Evolutionary conservation across 2,329 filamentous ascomycete genomes (phyloP), one percentile per base, ranked within the genome.

Genomic region (Paracamarosporium sp.): DNA sequence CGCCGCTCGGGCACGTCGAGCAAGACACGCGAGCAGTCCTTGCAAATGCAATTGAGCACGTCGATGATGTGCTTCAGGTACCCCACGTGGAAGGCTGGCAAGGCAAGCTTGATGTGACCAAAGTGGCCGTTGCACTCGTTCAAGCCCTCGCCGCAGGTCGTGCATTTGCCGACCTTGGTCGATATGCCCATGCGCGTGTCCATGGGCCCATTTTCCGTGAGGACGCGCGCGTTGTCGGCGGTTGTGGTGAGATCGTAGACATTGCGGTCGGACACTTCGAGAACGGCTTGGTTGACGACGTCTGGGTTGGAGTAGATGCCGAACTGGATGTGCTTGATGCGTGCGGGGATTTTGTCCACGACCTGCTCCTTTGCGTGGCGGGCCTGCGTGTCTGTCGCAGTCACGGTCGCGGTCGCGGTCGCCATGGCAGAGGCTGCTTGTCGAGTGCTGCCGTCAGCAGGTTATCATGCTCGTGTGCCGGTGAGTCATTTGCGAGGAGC

Each of bases 1-100:
- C 91, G 88, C 64, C 92, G 88, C 68, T 96, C 92, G 20, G 86
- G 81, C 73, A 97, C 93, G 35, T 90, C 87, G 24, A 99, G 85
- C 54, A 99, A 80, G 6, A 98, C 90, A 60, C 86, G 86, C 24
- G 92, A 91, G 74, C 95, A 99, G 72, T 93, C 88, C 81, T 88
- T 99, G 88, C 95, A 99, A 64, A 99, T 96, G 71, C 95, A 90
- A 75, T 98, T 93, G 24, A 99, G 83, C 55, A 97, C 93, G 43
- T 89, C 89, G 73, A 96, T 94, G 63, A 95, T 92, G 75, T 96
- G 93, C 74, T 93, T 95, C 68, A 99, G 86, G 74, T 97, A 99
- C 35, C 95, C 95, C 64, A 98, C 93, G 74, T 99, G 95, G 72
- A 98, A 98, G 41, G 90, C 92, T 4, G 95, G 95, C 50, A 99